Percentiles rank a stretch among this genome's conserved stretches.
Evolutionary conservation across 116 monocot species (phyloP).

Genomic region (Phalaenopsis hybrid): DNA sequence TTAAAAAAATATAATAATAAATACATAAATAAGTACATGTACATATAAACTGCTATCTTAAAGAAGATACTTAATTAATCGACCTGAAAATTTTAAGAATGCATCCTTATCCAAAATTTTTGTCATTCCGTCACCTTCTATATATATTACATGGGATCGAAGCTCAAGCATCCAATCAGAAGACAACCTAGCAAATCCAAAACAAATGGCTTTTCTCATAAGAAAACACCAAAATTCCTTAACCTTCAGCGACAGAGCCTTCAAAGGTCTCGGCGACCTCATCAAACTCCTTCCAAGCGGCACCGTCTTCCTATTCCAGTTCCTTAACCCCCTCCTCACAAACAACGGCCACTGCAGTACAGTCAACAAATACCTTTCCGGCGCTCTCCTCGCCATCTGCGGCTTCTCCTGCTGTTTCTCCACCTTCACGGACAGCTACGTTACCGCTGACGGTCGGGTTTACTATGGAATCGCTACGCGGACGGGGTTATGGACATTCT

Average conservation of each 20-base stretch:
- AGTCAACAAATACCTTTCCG: constrained; percentile 15
- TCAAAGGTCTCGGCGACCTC: constrained; percentile 22
- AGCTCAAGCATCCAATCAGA: neutral
- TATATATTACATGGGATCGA: neutral
- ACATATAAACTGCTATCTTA: neutral
- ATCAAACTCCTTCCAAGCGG: constrained; percentile 40
- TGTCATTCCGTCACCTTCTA: neutral
- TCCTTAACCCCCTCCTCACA: constrained; percentile 36
- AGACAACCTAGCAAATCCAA: neutral
- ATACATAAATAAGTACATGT: neutral
- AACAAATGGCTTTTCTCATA: neutral
- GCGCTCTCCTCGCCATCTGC: constrained; percentile 22
- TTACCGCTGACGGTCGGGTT: constrained; percentile 17
- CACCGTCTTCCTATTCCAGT: constrained; percentile 37
- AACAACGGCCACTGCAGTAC: constrained; percentile 26
- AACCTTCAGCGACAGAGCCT: constrained; percentile 12
- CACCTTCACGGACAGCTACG: constrained; percentile 48
- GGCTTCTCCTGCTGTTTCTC: constrained; percentile 34
- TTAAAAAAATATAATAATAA: no score
- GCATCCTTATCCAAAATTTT: no score
- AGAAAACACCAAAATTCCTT: neutral
- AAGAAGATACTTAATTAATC: no score
- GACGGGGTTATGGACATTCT: constrained; percentile 27
- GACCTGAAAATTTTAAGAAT: no score
- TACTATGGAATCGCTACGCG: constrained; percentile 34